phyloP scores from a whole-genome alignment of 805 yeast genomes.

The Metschnikowia santaceciliae region DNA sequence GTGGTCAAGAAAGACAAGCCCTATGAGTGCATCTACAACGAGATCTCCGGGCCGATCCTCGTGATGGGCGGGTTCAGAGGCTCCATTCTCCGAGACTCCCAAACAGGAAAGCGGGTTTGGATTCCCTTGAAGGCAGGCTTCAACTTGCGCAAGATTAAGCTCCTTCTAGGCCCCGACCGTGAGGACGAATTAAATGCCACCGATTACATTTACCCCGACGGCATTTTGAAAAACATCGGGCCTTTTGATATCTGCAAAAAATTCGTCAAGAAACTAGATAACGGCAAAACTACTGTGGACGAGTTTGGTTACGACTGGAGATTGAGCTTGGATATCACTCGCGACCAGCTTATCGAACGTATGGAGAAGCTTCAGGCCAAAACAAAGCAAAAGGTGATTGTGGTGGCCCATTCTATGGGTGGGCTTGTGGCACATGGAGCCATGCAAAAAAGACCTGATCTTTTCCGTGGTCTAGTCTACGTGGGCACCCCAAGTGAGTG shows the following conservation, averaged over 20 bases:
- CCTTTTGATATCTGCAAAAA: conserved; percentile 76
- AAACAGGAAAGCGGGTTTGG: conserved; percentile 72
- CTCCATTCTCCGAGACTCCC: conserved; percentile 61
- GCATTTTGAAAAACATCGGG: conserved; percentile 76
- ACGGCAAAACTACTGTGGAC: conserved; percentile 58
- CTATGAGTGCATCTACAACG: conserved; percentile 48
- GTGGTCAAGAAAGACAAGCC: conserved; percentile 25
- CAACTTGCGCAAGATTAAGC: conserved; percentile 63
- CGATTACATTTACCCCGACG: conserved; percentile 61
- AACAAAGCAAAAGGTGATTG: conserved; percentile 57
- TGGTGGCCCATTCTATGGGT: conserved; percentile 94
- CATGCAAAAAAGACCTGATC: conserved; percentile 59
- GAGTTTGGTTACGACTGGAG: conserved; percentile 97
- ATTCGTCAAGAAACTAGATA: conserved; percentile 53
- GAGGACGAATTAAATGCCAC: conserved; percentile 62
- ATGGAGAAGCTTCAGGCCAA: conserved; percentile 43
- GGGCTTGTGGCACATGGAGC: conserved; percentile 82
- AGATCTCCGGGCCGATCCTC: conserved; percentile 72
- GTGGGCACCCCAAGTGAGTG: conserved; percentile 85
- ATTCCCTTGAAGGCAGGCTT: conserved; percentile 84
- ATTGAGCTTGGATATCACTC: conserved; percentile 55
- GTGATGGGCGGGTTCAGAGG: conserved; percentile 90
- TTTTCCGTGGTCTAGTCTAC: conserved; percentile 73
- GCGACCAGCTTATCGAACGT: conserved; percentile 49
- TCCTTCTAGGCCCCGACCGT: conserved; percentile 67